A percentile compares a stretch with the other conserved stretches of the same genome.
Conservation (phyloP, 1,284 basidiomycete genomes). For the Anthracocystis panici-leucophaei region DNA sequence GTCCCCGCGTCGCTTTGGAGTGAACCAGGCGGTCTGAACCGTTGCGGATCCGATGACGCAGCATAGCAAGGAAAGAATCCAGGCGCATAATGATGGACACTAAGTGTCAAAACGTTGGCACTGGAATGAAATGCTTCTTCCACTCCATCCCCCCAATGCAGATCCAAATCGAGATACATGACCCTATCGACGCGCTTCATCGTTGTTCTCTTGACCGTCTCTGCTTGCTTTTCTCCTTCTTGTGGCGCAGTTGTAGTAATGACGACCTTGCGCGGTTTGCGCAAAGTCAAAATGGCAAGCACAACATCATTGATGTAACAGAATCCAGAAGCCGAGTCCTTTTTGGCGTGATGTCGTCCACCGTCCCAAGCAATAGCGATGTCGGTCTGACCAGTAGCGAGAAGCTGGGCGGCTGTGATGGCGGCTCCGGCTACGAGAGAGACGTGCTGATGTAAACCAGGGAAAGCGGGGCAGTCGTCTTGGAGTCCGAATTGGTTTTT, state of each 20-base stretch:
- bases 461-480: conserved; percentile 85
- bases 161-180: conserved; percentile 87
- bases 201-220: conserved; percentile 27
- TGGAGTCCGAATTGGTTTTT: conserved; percentile 75
- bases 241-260: conserved; percentile 13
- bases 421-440: conserved; percentile 81
- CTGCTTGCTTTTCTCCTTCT: neutral
- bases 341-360: conserved; percentile 71
- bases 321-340: conserved; percentile 75
- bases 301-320: conserved; percentile 93
- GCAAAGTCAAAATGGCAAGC: conserved; percentile 73
- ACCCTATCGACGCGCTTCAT: conserved; percentile 45
- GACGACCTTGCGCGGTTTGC: conserved; percentile 29
- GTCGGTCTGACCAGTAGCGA: conserved; percentile 75
- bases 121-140: conserved; percentile 66
- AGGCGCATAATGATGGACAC: conserved; percentile 82
- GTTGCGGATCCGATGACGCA: conserved; percentile 30
- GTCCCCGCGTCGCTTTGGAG: conserved; percentile 23
- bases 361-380: conserved; percentile 86
- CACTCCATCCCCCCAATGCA: conserved; percentile 91
- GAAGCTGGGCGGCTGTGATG: conserved; percentile 77
- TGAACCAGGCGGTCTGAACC: conserved; percentile 38
- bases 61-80: conserved; percentile 81
- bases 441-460: conserved; percentile 78
- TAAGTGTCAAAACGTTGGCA: conserved; percentile 76